These are phyloP conservation scores for Mucor sp. DNA, from an alignment of 371 early-diverging fungal genomes.

Conservation along the genomic window DNA sequence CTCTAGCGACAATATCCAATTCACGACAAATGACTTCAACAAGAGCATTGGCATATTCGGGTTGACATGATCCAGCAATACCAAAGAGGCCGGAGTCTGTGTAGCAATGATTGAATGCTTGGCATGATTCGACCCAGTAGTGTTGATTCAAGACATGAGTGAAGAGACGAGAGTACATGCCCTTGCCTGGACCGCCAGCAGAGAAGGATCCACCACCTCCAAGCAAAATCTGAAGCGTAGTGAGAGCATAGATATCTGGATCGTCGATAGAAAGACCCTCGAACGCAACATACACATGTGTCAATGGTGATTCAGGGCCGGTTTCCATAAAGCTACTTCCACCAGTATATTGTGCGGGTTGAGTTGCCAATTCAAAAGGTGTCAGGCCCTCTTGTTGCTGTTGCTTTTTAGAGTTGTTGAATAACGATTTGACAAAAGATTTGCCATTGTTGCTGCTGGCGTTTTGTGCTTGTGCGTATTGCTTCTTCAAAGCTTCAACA, in stretches of 20 bases:
- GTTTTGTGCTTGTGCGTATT: conserved; percentile 13
- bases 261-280: conserved; percentile 80
- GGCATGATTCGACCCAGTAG: conserved; percentile 93
- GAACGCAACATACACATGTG: conserved; percentile 90
- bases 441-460: not conserved
- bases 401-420: conserved; percentile 13
- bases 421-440: conserved; percentile 33
- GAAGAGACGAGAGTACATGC: conserved; percentile 97
- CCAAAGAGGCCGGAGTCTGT: conserved; percentile 93
- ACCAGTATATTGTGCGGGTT: conserved; percentile 79
- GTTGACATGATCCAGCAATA: conserved; percentile 84
- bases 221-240: conserved; percentile 87
- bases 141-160: conserved; percentile 93
- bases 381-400: conserved; percentile 3
- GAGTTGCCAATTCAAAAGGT: conserved; percentile 42
- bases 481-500: conserved; percentile 33
- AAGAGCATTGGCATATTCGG: conserved; percentile 67
- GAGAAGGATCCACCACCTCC: conserved; percentile 98
- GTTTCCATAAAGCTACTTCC: conserved; percentile 74
- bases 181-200: conserved; percentile 98
- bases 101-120: conserved; percentile 90
- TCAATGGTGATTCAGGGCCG: conserved; percentile 67
- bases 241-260: conserved; percentile 90
- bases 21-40: conserved; percentile 85
- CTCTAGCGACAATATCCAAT: conserved; percentile 73